Evolutionary conservation across 805 yeast species (phyloP).

Genomic region (Candida endomychidarum): DNA sequence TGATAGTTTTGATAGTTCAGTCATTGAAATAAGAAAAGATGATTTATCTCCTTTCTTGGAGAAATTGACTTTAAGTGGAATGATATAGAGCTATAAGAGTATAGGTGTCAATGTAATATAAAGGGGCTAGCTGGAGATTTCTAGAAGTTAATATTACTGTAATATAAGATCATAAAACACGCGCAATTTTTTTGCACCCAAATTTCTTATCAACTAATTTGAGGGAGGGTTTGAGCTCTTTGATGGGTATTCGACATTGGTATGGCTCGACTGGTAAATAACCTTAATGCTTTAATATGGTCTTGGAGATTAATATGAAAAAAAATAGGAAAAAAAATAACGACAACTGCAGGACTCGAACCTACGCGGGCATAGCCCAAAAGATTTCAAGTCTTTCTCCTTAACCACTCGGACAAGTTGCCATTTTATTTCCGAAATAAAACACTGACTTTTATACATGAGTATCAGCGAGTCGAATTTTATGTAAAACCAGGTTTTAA

Average conservation of each 20-base stretch:
- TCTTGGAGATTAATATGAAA: constrained; percentile 7
- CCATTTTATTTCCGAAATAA: constrained; percentile 17
- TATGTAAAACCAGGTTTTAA: too few species aligned
- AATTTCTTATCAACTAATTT: constrained; percentile 2
- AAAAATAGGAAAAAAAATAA: constrained; percentile 24
- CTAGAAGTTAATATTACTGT: too few species aligned
- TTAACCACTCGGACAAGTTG: constrained; percentile 51
- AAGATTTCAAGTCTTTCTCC: constrained; percentile 50
- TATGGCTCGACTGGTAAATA: too few species aligned
- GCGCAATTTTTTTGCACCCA: constrained; percentile 1
- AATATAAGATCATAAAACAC: too few species aligned
- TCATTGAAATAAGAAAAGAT: constrained; percentile 84
- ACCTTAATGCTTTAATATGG: constrained; percentile 1
- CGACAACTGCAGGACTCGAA: constrained; percentile 52
- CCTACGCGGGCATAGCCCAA: constrained; percentile 54
- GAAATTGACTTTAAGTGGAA: constrained; percentile 72
- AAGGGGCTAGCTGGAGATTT: too few species aligned
- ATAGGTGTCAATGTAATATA: constrained; percentile 2
- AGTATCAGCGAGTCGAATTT: neutral
- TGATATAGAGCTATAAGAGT: constrained; percentile 22
- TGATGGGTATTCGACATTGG: too few species aligned
- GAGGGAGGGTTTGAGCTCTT: too few species aligned
- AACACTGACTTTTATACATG: too few species aligned
- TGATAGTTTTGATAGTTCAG: constrained; percentile 93
- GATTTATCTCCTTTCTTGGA: constrained; percentile 88